Evolutionary conservation across 2,329 filamentous ascomycete species (phyloP).

Genomic region (Tolypocladium tropicale): DNA sequence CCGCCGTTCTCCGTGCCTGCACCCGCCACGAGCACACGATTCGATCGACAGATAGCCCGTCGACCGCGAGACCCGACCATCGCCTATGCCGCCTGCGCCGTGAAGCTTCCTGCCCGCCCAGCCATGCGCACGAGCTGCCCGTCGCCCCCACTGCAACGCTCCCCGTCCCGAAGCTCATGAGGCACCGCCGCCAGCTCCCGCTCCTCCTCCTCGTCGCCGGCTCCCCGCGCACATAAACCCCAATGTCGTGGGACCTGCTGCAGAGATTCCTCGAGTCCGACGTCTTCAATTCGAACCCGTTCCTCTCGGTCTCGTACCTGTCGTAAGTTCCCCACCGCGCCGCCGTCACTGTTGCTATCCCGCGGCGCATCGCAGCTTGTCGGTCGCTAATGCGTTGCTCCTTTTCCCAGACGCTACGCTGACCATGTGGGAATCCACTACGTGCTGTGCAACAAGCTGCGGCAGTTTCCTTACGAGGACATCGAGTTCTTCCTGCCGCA

Average conservation of each 20-base stretch:
- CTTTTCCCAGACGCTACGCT: conserved; percentile 59
- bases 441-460: conserved; percentile 79
- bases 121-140: conserved; percentile 12
- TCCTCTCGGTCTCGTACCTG: conserved; percentile 79
- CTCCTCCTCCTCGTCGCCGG: conserved; percentile 3
- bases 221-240: neutral
- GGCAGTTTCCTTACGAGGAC: conserved; percentile 81
- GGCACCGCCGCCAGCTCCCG: conserved; percentile 5
- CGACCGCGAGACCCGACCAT: neutral
- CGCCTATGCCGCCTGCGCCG: neutral
- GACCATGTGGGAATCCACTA: conserved; percentile 87
- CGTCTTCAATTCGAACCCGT: conserved; percentile 86
- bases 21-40: neutral
- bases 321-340: conserved; percentile 49
- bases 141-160: conserved; percentile 4
- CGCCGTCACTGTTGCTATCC: neutral
- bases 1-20: neutral
- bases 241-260: conserved; percentile 77
- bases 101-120: conserved; percentile 1
- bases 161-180: conserved; percentile 11
- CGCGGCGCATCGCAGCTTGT: neutral
- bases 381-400: conserved; percentile 9
- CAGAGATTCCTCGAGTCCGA: conserved; percentile 88
- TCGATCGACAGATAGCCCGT: neutral
- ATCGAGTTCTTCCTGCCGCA: conserved; percentile 88